Percentiles rank a stretch among this genome's conserved stretches.
Evolutionary conservation across 1,284 basidiomycete genomes (phyloP).

Genomic region (Trichosporon asahii): DNA sequence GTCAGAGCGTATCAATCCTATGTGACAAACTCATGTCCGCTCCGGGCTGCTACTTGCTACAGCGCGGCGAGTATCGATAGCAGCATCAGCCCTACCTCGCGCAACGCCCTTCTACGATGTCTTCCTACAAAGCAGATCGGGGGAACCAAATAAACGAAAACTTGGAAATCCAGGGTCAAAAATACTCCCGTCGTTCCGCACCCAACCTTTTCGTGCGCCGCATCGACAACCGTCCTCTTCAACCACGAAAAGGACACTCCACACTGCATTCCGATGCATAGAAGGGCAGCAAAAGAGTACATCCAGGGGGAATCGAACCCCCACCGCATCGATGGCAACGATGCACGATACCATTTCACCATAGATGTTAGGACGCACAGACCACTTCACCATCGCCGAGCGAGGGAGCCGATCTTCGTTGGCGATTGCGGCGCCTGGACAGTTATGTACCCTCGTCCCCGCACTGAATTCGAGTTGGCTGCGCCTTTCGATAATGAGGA

Average conservation of each 20-base stretch:
- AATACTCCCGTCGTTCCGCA: background rate
- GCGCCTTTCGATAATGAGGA: too few species aligned
- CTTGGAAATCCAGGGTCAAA: background rate
- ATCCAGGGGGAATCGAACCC: constrained; percentile 4
- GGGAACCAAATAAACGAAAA: too few species aligned
- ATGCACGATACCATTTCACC: constrained; percentile 3
- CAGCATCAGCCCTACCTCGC: too few species aligned
- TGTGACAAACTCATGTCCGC: too few species aligned
- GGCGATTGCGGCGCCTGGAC: too few species aligned
- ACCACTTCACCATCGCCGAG: background rate
- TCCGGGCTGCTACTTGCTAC: too few species aligned
- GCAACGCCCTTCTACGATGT: too few species aligned
- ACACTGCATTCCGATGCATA: background rate
- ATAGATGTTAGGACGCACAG: background rate
- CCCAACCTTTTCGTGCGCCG: background rate
- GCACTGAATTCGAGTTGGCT: too few species aligned
- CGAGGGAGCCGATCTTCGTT: background rate
- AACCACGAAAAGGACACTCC: background rate
- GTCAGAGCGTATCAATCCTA: too few species aligned
- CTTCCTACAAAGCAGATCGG: too few species aligned
- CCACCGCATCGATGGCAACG: constrained; percentile 4
- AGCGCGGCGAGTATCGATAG: too few species aligned
- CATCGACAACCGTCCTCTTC: background rate
- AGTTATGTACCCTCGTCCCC: too few species aligned
- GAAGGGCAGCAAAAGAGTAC: background rate